Percentiles rank a stretch among this genome's conserved stretches.
phyloP scores from a whole-genome alignment of 2,329 filamentous ascomycete species.

The Fusarium devonianum region DNA sequence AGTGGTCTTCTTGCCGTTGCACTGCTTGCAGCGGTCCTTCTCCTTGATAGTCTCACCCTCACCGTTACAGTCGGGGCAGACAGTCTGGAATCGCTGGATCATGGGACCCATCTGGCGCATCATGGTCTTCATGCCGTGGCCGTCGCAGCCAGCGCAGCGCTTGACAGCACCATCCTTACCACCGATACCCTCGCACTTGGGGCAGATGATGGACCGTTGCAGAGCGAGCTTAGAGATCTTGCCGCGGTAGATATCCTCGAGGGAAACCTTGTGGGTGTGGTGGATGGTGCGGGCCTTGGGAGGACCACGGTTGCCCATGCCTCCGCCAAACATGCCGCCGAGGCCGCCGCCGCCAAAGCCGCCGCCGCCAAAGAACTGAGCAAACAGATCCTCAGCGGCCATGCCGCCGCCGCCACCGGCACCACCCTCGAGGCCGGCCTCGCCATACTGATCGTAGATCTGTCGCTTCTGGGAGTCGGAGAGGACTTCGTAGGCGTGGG shows the following conservation, averaged over 20 bases:
- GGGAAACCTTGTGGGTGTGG: constrained; percentile 96
- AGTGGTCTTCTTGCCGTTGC: constrained; percentile 95
- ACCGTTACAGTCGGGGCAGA: constrained; percentile 97
- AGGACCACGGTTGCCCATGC: constrained; percentile 79
- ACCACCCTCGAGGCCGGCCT: constrained; percentile 93
- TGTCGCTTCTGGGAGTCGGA: constrained; percentile 90
- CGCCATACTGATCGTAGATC: constrained; percentile 96
- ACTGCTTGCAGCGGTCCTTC: constrained; percentile 97
- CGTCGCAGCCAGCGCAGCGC: constrained; percentile 89
- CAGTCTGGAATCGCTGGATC: constrained; percentile 99
- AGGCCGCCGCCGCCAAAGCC: constrained; percentile 60
- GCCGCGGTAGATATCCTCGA: constrained; percentile 97
- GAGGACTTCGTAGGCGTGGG: constrained; percentile 93
- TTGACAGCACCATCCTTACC: constrained; percentile 98
- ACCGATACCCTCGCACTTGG: constrained; percentile 90
- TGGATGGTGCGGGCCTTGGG: constrained; percentile 93
- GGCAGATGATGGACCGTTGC: constrained; percentile 96
- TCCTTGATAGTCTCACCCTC: constrained; percentile 97
- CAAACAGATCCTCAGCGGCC: constrained; percentile 95
- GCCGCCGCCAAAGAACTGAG: constrained; percentile 88
- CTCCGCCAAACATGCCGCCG: constrained; percentile 78
- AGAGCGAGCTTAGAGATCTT: constrained; percentile 97
- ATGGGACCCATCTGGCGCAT: constrained; percentile 99
- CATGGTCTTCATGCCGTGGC: constrained; percentile 99
- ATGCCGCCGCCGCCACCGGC: constrained; percentile 79